A percentile compares a stretch with the other conserved stretches of the same genome.
These are phyloP conservation scores for Glycine soja DNA, from an alignment of 306 rosid species.

Conservation along the genomic window DNA sequence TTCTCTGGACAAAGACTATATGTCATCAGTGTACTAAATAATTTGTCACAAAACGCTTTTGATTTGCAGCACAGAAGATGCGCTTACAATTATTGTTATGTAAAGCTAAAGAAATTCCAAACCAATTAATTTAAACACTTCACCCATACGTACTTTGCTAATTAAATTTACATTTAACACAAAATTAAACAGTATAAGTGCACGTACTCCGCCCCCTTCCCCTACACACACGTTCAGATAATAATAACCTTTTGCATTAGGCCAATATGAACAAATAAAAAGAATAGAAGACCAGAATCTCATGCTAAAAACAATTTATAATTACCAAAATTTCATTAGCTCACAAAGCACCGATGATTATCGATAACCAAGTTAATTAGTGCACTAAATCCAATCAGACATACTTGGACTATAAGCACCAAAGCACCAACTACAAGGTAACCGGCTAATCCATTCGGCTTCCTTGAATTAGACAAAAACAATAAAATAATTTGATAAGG, in stretches of 20 bases:
- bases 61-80: not conserved
- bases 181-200: not conserved
- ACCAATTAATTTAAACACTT: not conserved
- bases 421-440: conserved; percentile 46
- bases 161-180: not conserved
- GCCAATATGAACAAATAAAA: not conserved
- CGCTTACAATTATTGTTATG: not conserved
- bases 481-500: not conserved
- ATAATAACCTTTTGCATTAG: not conserved
- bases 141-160: not conserved
- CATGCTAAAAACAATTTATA: not conserved
- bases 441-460: conserved; percentile 36
- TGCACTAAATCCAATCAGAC: conserved; percentile 39
- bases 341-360: conserved; percentile 20
- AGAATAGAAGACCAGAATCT: not conserved
- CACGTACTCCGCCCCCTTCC: not conserved
- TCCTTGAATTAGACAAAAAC: conserved; percentile 20
- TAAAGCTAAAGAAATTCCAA: not conserved
- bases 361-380: conserved; percentile 40
- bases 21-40: not conserved
- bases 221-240: not conserved
- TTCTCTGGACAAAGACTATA: not conserved
- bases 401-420: conserved; percentile 50
- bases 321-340: not conserved
- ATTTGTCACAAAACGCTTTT: not conserved